Evolutionary conservation across 495 filamentous ascomycete genomes (phyloP).

Genomic region (Xylaria sp.): DNA sequence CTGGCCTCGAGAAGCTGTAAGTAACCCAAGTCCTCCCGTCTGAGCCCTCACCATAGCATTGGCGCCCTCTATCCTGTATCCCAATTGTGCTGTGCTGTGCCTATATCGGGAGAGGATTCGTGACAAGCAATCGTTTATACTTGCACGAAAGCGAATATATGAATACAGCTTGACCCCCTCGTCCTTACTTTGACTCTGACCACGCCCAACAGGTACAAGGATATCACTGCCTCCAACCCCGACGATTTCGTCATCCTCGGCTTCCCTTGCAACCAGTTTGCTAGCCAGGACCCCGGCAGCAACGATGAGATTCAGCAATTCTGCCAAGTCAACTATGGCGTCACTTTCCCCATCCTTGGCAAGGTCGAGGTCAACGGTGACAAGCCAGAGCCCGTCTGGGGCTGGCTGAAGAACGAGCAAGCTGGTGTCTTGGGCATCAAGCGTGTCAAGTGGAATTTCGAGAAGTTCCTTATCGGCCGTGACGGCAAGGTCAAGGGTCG

Average conservation of each 20-base stretch:
- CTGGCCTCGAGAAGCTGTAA: constrained; percentile 80
- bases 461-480: constrained; percentile 91
- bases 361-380: constrained; percentile 95
- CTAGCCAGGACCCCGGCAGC: constrained; percentile 82
- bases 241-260: constrained; percentile 86
- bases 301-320: constrained; percentile 92
- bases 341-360: constrained; percentile 87
- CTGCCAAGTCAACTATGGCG: constrained; percentile 94
- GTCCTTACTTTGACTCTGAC: neutral
- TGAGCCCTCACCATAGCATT: neutral
- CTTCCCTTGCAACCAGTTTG: constrained; percentile 99
- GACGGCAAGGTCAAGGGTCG: constrained; percentile 83
- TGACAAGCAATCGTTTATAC: neutral
- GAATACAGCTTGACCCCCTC: neutral
- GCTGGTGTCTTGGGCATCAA: constrained; percentile 86
- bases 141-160: neutral
- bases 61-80: neutral
- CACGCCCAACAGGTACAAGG: constrained; percentile 64
- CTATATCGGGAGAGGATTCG: neutral
- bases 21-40: neutral
- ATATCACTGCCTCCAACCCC: constrained; percentile 68
- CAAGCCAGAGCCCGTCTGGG: constrained; percentile 78
- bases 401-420: constrained; percentile 87
- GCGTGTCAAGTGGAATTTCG: constrained; percentile 95
- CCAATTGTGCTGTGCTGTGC: neutral